phyloP scores from a whole-genome alignment of 805 yeast genomes.

The Ogataea ganodermae region DNA sequence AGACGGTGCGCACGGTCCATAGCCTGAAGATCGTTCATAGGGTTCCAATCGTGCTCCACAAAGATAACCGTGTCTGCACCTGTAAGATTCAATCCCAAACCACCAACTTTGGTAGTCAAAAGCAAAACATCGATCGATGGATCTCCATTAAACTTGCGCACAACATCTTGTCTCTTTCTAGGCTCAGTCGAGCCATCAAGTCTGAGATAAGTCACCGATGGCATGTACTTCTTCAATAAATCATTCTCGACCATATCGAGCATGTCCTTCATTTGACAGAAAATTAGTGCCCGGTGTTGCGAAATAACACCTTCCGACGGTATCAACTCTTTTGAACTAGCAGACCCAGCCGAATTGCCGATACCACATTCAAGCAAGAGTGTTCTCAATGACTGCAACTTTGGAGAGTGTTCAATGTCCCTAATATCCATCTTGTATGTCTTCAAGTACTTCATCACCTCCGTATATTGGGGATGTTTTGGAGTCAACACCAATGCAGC shows the following conservation, averaged over 20 bases:
- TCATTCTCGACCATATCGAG: conserved; percentile 94
- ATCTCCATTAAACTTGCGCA: conserved; percentile 88
- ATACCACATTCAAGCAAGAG: conserved; percentile 92
- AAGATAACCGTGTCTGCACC: conserved; percentile 99
- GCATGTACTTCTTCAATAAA: conserved; percentile 78
- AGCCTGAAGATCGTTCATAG: conserved; percentile 98
- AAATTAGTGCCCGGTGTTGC: conserved; percentile 92
- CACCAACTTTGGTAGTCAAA: conserved; percentile 97
- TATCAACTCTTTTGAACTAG: conserved; percentile 20
- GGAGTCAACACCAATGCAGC: conserved; percentile 87
- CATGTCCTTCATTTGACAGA: conserved; percentile 98
- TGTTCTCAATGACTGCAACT: conserved; percentile 76
- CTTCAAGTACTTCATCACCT: conserved; percentile 62
- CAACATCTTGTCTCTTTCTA: conserved; percentile 86
- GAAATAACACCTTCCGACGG: conserved; percentile 63
- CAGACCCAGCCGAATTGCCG: conserved; percentile 46
- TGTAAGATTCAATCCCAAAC: conserved; percentile 94
- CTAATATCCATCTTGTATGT: conserved; percentile 60
- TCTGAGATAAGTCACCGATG: conserved; percentile 90
- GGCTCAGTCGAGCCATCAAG: conserved; percentile 95
- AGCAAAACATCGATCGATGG: conserved; percentile 94
- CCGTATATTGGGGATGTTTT: conserved; percentile 77
- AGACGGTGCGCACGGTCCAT: conserved; percentile 99
- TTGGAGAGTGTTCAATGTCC: conserved; percentile 88
- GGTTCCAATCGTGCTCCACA: conserved; percentile 99